These are phyloP conservation scores for Epichloe baconii DNA, from an alignment of 2,329 filamentous ascomycete genomes.

Conservation along the genomic window DNA sequence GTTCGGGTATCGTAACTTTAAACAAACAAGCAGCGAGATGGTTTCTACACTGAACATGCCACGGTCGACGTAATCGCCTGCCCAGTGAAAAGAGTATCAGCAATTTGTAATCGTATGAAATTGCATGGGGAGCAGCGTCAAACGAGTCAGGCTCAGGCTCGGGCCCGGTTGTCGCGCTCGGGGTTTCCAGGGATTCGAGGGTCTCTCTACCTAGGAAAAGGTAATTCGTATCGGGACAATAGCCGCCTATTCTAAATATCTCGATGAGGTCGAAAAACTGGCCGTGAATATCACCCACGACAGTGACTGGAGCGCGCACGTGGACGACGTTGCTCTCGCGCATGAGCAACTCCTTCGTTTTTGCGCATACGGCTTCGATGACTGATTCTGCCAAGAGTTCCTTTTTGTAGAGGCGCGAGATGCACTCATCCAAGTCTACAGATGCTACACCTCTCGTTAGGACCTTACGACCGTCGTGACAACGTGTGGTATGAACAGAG, in stretches of 20 bases:
- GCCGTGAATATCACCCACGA: conserved; percentile 96
- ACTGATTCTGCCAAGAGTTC: conserved; percentile 95
- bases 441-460: conserved; percentile 45
- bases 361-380: conserved; percentile 97
- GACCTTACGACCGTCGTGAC: not conserved
- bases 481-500: not conserved
- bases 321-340: conserved; percentile 99
- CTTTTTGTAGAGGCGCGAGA: conserved; percentile 90
- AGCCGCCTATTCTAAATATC: conserved; percentile 97
- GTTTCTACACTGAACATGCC: conserved; percentile 98
- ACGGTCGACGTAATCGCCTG: conserved; percentile 94
- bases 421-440: conserved; percentile 97
- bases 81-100: not conserved
- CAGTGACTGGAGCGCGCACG: conserved; percentile 86
- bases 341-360: conserved; percentile 97
- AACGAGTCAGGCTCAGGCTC: not conserved
- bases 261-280: conserved; percentile 99
- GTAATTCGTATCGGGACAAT: conserved; percentile 96
- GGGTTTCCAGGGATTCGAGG: not conserved
- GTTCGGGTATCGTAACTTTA: conserved; percentile 92
- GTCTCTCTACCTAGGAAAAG: conserved; percentile 67
- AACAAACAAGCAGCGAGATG: conserved; percentile 90
- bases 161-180: not conserved
- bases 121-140: not conserved
- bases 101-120: not conserved